A percentile compares a stretch with the other conserved stretches of the same genome.
These are phyloP conservation scores for Xanthoconium separans DNA, from an alignment of 1,284 basidiomycete species.

Conservation along the genomic window DNA sequence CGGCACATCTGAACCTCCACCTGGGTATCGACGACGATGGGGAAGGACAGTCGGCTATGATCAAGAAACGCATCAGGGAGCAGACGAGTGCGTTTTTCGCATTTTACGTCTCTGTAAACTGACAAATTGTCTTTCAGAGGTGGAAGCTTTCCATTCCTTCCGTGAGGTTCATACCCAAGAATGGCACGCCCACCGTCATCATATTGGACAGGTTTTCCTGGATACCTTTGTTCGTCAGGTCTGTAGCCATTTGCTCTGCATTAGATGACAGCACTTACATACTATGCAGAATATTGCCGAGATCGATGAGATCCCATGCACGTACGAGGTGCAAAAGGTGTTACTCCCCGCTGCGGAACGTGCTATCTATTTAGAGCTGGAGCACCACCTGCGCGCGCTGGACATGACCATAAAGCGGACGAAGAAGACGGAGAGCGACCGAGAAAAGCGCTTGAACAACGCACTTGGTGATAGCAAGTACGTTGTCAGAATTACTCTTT, in stretches of 20 bases:
- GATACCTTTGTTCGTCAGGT: conserved; percentile 85
- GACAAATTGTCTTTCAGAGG: conserved; percentile 50
- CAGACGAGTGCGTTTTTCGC: conserved; percentile 64
- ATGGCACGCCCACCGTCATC: conserved; percentile 88
- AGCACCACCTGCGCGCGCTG: conserved; percentile 87
- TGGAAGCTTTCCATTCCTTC: conserved; percentile 95
- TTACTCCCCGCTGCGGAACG: conserved; percentile 89
- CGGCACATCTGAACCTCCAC: conserved; percentile 82
- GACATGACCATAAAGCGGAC: conserved; percentile 86
- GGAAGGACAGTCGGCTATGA: conserved; percentile 72
- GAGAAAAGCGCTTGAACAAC: conserved; percentile 84
- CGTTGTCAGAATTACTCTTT: conserved; percentile 29
- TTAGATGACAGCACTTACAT: conserved; percentile 5
- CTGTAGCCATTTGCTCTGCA: conserved; percentile 19
- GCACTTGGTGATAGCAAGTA: conserved; percentile 88
- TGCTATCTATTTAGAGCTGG: conserved; percentile 94
- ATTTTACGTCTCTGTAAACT: conserved; percentile 1
- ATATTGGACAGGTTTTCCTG: conserved; percentile 82
- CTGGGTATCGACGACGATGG: conserved; percentile 88
- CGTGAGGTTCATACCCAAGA: conserved; percentile 89
- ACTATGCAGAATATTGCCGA: conserved; percentile 83
- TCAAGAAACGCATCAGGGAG: conserved; percentile 80
- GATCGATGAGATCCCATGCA: conserved; percentile 91
- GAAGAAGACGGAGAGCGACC: conserved; percentile 87
- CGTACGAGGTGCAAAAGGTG: conserved; percentile 66